These are phyloP conservation scores for Groenewaldozyma salmanticensis DNA, from an alignment of 805 yeast species.

Conservation along the genomic window DNA sequence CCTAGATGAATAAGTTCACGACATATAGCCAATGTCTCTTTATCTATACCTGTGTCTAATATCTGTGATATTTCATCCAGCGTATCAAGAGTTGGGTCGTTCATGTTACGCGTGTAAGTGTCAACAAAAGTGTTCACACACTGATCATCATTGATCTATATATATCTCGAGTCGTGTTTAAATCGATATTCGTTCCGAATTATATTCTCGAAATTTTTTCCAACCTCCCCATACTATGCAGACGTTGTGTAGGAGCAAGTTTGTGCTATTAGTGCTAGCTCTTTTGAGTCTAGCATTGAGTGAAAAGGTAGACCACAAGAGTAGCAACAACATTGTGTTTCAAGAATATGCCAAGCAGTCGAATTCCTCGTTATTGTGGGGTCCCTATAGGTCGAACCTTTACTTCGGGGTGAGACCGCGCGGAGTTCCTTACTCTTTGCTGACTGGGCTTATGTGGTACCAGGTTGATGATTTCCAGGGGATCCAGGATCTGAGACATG, in stretches of 20 bases:
- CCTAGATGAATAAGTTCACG: slow-evolving; percentile 24
- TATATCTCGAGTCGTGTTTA: not conserved
- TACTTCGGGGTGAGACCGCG: slow-evolving; percentile 83
- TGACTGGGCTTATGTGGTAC: slow-evolving; percentile 85
- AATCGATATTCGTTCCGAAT: not conserved
- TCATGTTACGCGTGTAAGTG: not conserved
- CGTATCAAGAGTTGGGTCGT: slow-evolving; percentile 1
- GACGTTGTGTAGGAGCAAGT: too few species aligned
- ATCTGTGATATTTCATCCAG: slow-evolving; percentile 23
- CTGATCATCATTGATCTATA: not conserved
- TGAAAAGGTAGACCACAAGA: too few species aligned
- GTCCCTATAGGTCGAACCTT: slow-evolving; percentile 80
- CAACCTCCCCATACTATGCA: too few species aligned
- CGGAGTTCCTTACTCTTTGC: slow-evolving; percentile 53
- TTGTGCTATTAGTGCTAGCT: too few species aligned
- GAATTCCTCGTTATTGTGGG: slow-evolving; percentile 65
- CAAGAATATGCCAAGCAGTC: slow-evolving; percentile 30
- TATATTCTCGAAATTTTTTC: not conserved
- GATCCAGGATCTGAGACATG: slow-evolving; percentile 53
- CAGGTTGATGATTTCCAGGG: slow-evolving; percentile 50
- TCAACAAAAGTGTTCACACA: too few species aligned
- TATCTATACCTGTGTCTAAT: slow-evolving; percentile 23
- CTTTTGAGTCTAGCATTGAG: too few species aligned
- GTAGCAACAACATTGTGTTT: not conserved
- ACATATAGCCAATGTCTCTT: slow-evolving; percentile 18